These are phyloP conservation scores for Cordyceps javanica DNA, from an alignment of 2,329 filamentous ascomycete genomes.

Conservation along the genomic window DNA sequence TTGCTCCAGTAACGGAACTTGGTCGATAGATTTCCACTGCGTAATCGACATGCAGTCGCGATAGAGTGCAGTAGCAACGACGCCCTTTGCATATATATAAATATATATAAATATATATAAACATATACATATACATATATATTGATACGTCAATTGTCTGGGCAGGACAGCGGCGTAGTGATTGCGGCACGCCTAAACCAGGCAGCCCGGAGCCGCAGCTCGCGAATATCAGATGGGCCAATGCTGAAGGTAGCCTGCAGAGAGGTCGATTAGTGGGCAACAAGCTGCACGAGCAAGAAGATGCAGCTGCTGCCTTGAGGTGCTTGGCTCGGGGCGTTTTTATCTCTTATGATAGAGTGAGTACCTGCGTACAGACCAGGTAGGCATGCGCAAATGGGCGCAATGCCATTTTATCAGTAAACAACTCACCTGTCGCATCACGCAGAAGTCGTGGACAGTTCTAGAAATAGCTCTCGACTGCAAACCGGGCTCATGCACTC, in stretches of 20 bases:
- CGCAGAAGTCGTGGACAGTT: neutral
- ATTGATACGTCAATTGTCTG: neutral
- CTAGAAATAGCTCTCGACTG: neutral
- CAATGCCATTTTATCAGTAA: neutral
- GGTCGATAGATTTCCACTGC: conserved; percentile 1
- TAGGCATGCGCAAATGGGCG: neutral
- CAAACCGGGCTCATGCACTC: neutral
- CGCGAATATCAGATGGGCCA: neutral
- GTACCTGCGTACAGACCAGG: neutral
- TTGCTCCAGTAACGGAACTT: neutral
- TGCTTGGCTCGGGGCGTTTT: neutral
- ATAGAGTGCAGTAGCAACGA: conserved; percentile 3
- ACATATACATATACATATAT: neutral
- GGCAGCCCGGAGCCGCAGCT: neutral
- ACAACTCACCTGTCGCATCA: neutral
- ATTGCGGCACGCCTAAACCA: neutral
- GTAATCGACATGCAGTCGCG: conserved; percentile 7
- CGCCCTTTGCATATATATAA: neutral
- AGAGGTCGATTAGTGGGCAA: neutral
- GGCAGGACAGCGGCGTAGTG: neutral
- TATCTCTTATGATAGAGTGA: neutral
- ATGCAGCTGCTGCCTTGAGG: neutral
- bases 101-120: too few relatives aligned
- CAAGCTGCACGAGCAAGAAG: neutral
- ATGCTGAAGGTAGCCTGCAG: neutral